Percentiles rank a stretch among this genome's conserved stretches.
Conservation (phyloP, 1,284 basidiomycete genomes). For the Neolentinus lepideus region DNA sequence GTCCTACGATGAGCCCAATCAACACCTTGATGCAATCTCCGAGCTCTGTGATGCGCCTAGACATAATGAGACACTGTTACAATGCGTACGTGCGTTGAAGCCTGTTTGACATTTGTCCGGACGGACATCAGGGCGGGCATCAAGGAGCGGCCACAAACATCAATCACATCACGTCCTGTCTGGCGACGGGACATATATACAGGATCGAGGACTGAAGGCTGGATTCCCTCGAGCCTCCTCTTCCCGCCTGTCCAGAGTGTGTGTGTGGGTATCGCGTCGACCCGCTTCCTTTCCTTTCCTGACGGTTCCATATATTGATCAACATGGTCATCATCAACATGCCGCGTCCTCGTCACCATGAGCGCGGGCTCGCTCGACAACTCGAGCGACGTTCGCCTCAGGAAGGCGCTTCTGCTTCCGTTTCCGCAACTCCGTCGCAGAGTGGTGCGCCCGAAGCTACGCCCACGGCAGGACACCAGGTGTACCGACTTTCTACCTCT, state of each 20-base stretch:
- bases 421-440: conserved; percentile 7
- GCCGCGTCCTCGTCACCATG: conserved; percentile 2
- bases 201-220: neutral
- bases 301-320: neutral
- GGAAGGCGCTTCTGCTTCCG: conserved; percentile 8
- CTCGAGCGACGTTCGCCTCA: conserved; percentile 13
- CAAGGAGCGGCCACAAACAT: neutral
- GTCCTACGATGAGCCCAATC: too few relatives aligned
- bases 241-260: neutral
- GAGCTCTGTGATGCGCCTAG: neutral
- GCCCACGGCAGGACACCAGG: conserved; percentile 9
- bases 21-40: too few relatives aligned
- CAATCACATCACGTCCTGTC: neutral
- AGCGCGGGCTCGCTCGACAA: conserved; percentile 15
- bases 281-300: conserved; percentile 4
- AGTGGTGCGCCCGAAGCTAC: conserved; percentile 6
- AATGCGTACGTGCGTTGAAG: neutral
- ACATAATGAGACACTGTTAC: neutral
- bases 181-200: neutral
- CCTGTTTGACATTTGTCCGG: neutral
- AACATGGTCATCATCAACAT: conserved; percentile 1
- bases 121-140: neutral
- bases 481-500: conserved; percentile 17
- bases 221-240: neutral
- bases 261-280: neutral